Conservation (phyloP, 1,284 basidiomycete species). For the Austropuccinia psidii region DNA sequence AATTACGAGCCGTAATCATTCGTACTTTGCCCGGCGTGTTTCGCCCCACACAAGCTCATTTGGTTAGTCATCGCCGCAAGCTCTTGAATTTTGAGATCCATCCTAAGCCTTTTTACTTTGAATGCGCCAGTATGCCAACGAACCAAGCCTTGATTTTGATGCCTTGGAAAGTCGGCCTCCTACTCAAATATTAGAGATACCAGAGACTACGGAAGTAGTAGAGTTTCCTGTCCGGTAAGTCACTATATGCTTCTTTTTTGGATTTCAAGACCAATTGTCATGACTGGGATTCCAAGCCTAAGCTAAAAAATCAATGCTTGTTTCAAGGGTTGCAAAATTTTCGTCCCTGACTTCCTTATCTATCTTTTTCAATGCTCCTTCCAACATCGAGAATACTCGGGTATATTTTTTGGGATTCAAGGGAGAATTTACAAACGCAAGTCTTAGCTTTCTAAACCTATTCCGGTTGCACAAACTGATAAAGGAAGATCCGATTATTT, state of each 20-base stretch:
- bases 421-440: conserved; percentile 67
- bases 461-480: not conserved
- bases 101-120: not conserved
- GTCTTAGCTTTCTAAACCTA: conserved; percentile 14
- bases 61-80: conserved; percentile 52
- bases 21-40: conserved; percentile 65
- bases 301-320: conserved; percentile 1
- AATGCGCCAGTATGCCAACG: conserved; percentile 60
- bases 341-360: conserved; percentile 63
- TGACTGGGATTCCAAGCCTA: not conserved
- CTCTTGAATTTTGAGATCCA: not conserved
- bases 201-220: conserved; percentile 62
- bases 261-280: not conserved
- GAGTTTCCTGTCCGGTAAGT: conserved; percentile 63
- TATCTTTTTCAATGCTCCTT: conserved; percentile 60
- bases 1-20: conserved; percentile 62
- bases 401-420: conserved; percentile 70
- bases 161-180: conserved; percentile 58
- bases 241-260: not conserved
- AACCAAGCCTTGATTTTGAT: conserved; percentile 64
- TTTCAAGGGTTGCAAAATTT: conserved; percentile 63
- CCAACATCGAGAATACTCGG: conserved; percentile 61
- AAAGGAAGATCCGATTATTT: not conserved
- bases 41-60: conserved; percentile 59
- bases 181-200: conserved; percentile 61